These are phyloP conservation scores for Adansonia digitata DNA, from an alignment of 345 rosid genomes.

Conservation along the genomic window DNA sequence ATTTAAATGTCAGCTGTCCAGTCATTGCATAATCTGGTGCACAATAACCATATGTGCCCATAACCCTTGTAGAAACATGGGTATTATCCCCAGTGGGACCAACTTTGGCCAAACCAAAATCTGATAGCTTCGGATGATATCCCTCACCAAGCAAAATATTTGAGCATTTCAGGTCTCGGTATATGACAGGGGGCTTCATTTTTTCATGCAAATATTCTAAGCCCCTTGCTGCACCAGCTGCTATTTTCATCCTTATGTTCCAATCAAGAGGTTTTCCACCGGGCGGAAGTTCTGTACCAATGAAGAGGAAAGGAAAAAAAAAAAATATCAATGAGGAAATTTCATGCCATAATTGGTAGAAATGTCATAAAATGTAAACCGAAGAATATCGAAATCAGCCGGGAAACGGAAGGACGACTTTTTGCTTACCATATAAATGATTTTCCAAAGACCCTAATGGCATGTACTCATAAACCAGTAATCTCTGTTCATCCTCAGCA, in stretches of 20 bases:
- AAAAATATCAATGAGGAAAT: background rate
- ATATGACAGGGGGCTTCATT: constrained; percentile 76
- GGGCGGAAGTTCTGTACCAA: constrained; percentile 44
- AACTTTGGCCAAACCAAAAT: constrained; percentile 93
- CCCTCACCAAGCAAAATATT: constrained; percentile 77
- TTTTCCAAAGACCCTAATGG: constrained; percentile 76
- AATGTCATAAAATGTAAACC: background rate
- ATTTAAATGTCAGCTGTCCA: constrained; percentile 81
- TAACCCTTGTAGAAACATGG: constrained; percentile 89
- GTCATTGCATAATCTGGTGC: constrained; percentile 98
- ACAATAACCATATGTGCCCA: constrained; percentile 97
- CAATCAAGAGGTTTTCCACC: constrained; percentile 58
- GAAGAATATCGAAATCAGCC: constrained; percentile 4
- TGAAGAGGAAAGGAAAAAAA: background rate
- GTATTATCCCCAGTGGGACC: constrained; percentile 90
- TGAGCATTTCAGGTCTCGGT: constrained; percentile 85
- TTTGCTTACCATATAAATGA: constrained; percentile 64
- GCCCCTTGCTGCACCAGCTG: constrained; percentile 88
- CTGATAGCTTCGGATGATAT: constrained; percentile 76
- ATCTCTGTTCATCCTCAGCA: constrained; percentile 89
- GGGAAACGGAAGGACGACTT: background rate
- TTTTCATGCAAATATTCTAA: constrained; percentile 77
- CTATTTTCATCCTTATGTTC: constrained; percentile 80
- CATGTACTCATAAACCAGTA: constrained; percentile 87
- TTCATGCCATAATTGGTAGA: background rate